Base-by-base conservation (phyloP, 306 rosid species). In the Lathyrus sativus region DNA sequence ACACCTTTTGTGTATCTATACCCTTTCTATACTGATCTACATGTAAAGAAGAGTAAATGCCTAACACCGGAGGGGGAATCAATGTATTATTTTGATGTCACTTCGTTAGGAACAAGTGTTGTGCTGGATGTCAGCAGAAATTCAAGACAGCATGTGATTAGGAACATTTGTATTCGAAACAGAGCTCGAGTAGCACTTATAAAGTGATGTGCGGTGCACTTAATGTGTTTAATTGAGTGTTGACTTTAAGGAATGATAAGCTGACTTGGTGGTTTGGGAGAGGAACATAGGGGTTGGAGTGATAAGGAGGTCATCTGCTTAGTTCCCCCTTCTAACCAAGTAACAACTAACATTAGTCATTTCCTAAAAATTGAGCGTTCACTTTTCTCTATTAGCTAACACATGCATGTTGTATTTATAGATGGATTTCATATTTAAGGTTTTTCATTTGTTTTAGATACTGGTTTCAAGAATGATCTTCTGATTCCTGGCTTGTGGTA, bases 401-500 rank as follows among this genome's bases (percentile, higher is more conserved):
- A 38, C 41, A 18, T 41, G 33, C 38, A 39, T 65, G 19, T 59
- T 51, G 44, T 76, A 59, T 80, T 48, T 35, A 33, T 64, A 19
- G 35, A 65, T 60, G 58, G 68, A 67, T 39, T 53, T 6, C 76
- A 54, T 38, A 48, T 63, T 69, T 45, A 59, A 56, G 68, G 37
- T 22, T 70, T 51, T 68, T 48, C 54, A 35, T 55, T 53, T 62
- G 26, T 64, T 60, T 72, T 50, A 14, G 72, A 69, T 49, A 19
- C 51, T 58, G 38, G 31, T 41, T 55, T 66, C 64, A 35, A 49
- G 66, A 77, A 28, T 53, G 64, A 70, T 65, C 43, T 65, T 66
- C 24, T 70, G 56, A 79, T 72, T 9, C 61, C 43, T 67, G 31
- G 66, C 43, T 67, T 86, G 72, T 72, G 63, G 61, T 83, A 93